Evolutionary conservation across 2,329 filamentous ascomycete genomes (phyloP).

Genomic region (Aspergillus pseudoviridinutans): DNA sequence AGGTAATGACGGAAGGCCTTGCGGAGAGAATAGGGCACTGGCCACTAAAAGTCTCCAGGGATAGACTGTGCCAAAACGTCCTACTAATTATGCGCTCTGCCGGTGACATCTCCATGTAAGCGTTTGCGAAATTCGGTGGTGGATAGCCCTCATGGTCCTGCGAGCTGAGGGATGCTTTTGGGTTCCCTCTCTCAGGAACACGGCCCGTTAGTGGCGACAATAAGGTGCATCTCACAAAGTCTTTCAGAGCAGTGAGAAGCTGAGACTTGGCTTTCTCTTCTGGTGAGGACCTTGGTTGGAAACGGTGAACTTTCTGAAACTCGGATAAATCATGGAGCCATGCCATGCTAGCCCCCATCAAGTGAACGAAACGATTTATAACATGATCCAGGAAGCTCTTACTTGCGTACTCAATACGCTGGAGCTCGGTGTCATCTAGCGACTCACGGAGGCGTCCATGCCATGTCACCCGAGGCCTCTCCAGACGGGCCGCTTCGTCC

Average conservation of each 20-base stretch:
- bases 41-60: background rate
- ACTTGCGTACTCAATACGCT: conserved; percentile 58
- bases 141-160: background rate
- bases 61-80: conserved; percentile 13
- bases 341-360: conserved; percentile 32
- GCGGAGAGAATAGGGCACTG: background rate
- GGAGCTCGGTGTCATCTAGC: conserved; percentile 53
- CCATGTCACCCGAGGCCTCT: conserved; percentile 30
- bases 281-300: conserved; percentile 8
- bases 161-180: background rate
- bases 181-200: background rate
- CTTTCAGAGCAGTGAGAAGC: conserved; percentile 25
- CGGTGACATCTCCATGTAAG: conserved; percentile 5
- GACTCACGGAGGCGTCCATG: conserved; percentile 46
- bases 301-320: conserved; percentile 26
- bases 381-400: conserved; percentile 51
- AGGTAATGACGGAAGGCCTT: conserved; percentile 3
- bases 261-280: conserved; percentile 12
- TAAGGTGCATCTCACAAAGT: conserved; percentile 29
- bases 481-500: conserved; percentile 2
- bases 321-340: conserved; percentile 36
- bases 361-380: conserved; percentile 26
- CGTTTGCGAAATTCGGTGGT: background rate
- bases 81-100: conserved; percentile 11
- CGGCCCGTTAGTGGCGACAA: conserved; percentile 10